Base-by-base conservation (phyloP, 2,329 filamentous ascomycete genomes). In the Aspergillus fumigatus region DNA sequence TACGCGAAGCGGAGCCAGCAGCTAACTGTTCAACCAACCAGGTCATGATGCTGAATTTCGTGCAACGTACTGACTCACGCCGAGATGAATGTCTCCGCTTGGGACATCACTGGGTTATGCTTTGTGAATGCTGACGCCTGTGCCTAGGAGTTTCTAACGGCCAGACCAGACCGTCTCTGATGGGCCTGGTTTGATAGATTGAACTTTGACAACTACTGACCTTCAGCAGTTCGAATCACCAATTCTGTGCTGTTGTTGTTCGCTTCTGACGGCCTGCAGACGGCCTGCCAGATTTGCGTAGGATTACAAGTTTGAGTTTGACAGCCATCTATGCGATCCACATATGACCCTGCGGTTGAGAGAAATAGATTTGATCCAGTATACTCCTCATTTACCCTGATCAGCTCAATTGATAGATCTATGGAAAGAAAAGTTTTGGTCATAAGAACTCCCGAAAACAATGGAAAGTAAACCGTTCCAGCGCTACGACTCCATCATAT, bases 401-500 rank as follows among this genome's bases (percentile, higher is more conserved):
- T 38, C 14, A 17, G 32, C 5, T 4, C 14, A 6, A 35, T 17
- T 14, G 2, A 38, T 38, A 38, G 32, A 17, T n/a, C 32, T 38
- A 17, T 17, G n/a, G 5, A 9, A 43, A 43, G 21, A 21, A 21
- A 21, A 43, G 8, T 43, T 11, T 35, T 14, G 43, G 19, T 10
- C 9, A 17, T 23, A 21, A 5, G 21, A 11, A 47, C 4, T 47
- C 40, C 40, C 21, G 21, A 47, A 14, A 11, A 19, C 11, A 23
- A 23, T 21, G 19, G 23, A 47, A 51, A 21, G 48, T 43, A 53
- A 35, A 54, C 40, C n/a, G 4, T 45, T 62, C 41, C n/a, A 11
- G 26, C 7, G 19, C 21, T 62, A 59, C 49, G 41, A 48, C 50
- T 66, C 66, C 62, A 67, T 67, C 63, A 66, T 55, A 56, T 67